Evolutionary conservation across 495 filamentous ascomycete species (phyloP), one percentile per base, ranked within the genome.

Genomic region (Penicillium paradoxum): DNA sequence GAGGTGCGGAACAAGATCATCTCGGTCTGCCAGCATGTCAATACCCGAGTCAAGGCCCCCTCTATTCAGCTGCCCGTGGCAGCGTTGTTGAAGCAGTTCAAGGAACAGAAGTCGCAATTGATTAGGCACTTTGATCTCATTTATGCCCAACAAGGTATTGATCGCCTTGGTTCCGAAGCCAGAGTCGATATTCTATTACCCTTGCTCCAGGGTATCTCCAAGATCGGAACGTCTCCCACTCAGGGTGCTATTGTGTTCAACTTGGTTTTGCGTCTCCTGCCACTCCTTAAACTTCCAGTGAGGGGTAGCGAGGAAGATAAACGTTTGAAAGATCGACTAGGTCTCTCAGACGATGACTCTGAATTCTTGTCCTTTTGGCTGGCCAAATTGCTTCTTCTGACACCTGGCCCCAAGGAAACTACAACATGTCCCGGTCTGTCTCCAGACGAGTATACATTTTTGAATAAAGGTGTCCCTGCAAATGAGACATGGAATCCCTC

Each of bases 41-140:
- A 87, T 61, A 82, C 81, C 25, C 78, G 89, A 46, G 80, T 89
- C 27, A 82, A 83, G 66, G 67, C 77, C 63, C 80, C 79, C 68
- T 78, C 84, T 14, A 87, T 96, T 51, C 79, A 88, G 53, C 78
- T 98, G 9, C 93, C 93, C 10, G 91, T 98, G 22, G 78, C 81
- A 8, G 82, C 84, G 15, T 77, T 98, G 21, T 67, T 97, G 51
- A 87, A 87, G 57, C 93, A 97, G 64, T 97, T 92, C 77, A 97
- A 96, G 62, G 85, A 86, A 19, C 82, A 83, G 45, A 79, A 74
- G 37, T 74, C 78, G 38, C 76, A 86, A 2, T 78, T 96, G 6
- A 79, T 98, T 45, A 82, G 87, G 52, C 88, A 96, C 63, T 89
- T 96, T 67, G 93, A 97, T 73, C 67, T 97, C 46, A 73, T 86